Percentiles rank a stretch among this genome's conserved stretches.
Evolutionary conservation across 2,329 filamentous ascomycete genomes (phyloP).

Genomic region (Colletotrichum truncatum): DNA sequence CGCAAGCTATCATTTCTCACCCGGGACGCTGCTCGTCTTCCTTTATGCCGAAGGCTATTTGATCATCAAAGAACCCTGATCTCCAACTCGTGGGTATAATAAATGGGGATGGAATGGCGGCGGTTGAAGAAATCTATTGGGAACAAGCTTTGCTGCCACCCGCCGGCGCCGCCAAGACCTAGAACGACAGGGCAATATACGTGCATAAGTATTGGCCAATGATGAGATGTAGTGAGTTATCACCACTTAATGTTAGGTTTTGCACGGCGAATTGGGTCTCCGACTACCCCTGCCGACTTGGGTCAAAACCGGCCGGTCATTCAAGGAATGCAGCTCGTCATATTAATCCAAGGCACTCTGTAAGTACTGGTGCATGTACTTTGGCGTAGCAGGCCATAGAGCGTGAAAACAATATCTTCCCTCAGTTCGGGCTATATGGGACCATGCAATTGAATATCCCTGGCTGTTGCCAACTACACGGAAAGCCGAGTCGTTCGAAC

Average conservation of each 20-base stretch:
- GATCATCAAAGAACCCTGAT: background rate
- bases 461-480: too few relatives aligned
- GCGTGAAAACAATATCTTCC: too few relatives aligned
- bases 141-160: background rate
- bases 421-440: too few relatives aligned
- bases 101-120: too few relatives aligned
- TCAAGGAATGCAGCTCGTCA: too few relatives aligned
- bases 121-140: background rate
- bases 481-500: too few relatives aligned
- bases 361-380: too few relatives aligned
- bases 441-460: too few relatives aligned
- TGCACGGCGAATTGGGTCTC: background rate
- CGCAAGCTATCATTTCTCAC: background rate
- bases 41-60: background rate
- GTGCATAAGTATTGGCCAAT: background rate
- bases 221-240: background rate
- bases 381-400: too few relatives aligned
- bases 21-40: background rate
- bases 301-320: background rate
- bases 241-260: background rate
- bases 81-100: background rate
- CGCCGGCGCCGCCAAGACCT: constrained; percentile 4
- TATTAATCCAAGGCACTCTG: too few relatives aligned
- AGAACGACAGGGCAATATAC: background rate
- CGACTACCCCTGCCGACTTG: background rate